Base-by-base conservation (phyloP, 2,329 filamentous ascomycete species). In the Colletotrichum viniferum region DNA sequence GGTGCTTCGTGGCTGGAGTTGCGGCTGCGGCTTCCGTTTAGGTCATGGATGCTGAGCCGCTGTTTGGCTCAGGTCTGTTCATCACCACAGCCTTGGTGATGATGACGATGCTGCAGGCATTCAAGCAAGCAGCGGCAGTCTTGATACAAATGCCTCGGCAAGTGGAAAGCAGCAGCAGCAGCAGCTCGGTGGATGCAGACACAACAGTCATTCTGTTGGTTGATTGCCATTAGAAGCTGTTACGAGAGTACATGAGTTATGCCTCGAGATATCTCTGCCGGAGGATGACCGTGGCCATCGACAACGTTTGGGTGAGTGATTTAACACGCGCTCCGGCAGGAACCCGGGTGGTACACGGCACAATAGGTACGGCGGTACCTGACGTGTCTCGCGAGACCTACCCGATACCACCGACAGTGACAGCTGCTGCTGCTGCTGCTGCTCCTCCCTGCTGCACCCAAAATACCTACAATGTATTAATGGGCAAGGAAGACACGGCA, bases 1-100 rank as follows among this genome's bases (percentile, higher is more conserved):
- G 48, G 21, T 55, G 30, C 8, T 34, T 32, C 55, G 58, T 26
- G 58, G 21, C 48, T 60, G 43, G 18, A 62, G 56, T 14, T 74
- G 71, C 71, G 71, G 71, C 60, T 74, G 43, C 60, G 48, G 26
- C 67, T 74, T 63, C 67, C 60, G 18, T 30, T 43, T 43, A 34
- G 18, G 55, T 60, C 10, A 30, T 38, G 64, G 28, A 56, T 18
- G 43, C 16, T 24, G 52, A 38, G 14, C 26, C 5, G n/a, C 56
- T 21, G 26, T n/a, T 48, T 48, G 58, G 36, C 65, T 73, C 56
- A 58, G 8, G 36, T 48, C 24, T 28, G 36, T 28, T 43, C 34
- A 36, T 34, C 28, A 26, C 58, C 30, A 52, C 26, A 60, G 48
- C 62, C 26, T 14, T 38, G 8, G n/a, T 67, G 64, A 28, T 69